Base-by-base conservation (phyloP, 2,329 filamentous ascomycete genomes). In the Chaetomiaceae sp. region DNA sequence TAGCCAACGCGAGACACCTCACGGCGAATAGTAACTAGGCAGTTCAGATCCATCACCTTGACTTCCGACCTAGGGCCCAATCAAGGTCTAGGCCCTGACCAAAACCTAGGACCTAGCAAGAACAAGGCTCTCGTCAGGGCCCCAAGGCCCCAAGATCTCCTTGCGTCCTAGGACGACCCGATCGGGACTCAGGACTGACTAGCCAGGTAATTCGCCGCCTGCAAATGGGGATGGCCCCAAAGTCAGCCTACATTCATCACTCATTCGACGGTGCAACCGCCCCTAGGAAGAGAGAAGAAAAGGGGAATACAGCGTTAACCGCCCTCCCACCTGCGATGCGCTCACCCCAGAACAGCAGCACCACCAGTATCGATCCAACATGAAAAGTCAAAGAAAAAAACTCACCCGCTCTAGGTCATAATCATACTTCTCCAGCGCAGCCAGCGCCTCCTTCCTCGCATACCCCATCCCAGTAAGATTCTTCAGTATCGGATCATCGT, bases 401-500 rank as follows among this genome's bases (percentile, higher is more conserved):
- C 81, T 70, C 69, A 95, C 91, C 79, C 87, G 88, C 68, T 95
- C 89, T 63, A 96, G 76, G 65, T 96, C 93, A 68, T 97, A 96
- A 69, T 97, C 89, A 64, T 86, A 95, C 65, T 91, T 90, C 72
- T 97, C 91, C 62, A 97, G 69, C 19, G 93, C 91, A 40, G 74
- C 73, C 29, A 96, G 69, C 14, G 88, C 86, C 41, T 87, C 81
- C 7, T 74, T 70, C 24, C 91, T 76, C 4, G 80, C 68, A 62
- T 94, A 97, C 0, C 91, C 91, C 89, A 97, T 95, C 9, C 79
- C 76, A 1, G 88, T 95, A 60, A 97, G 66, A 57, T 89, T 83
- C 72, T 95, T 94, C 56, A 97, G 69, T 47, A 95, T 91, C 8
- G 88, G 86, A 62, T 97, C 91, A 61, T 97, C 91, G 59, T 94